Evolutionary conservation across 1,284 basidiomycete species (phyloP), one percentile per base, ranked within the genome.

Genomic region (Cryptococcus wingfieldii): DNA sequence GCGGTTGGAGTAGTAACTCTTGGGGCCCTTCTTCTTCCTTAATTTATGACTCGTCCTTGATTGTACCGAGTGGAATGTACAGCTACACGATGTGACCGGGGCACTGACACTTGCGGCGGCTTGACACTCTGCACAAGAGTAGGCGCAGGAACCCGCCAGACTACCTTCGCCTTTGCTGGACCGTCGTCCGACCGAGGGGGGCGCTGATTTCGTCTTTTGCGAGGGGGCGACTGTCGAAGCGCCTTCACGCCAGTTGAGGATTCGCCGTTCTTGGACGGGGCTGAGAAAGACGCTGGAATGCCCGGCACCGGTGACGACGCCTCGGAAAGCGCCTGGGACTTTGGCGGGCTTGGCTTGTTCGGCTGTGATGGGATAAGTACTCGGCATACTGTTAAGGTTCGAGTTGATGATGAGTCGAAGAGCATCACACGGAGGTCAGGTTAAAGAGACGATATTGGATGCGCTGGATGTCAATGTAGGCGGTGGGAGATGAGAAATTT

Each of bases 251-350:
- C 59, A 60, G 6, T 45, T 52, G 14, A 48, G 38, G 16, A 60
- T 60, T 1, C 59, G 38, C n/a, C 45, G 52, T 53, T 60, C 55
- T 38, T 57, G 59, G 28, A 57, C 38, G 10, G 59, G 59, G 4
- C 52, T 51, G 4, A 60, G 53, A 38, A 38, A 60, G 28, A 51
- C 37, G 38, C 53, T 54, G 14, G 56, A 58, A 23, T 58, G 56
- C 8, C 47, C 47, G 7, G 47, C 37, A 5, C 47, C 47, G 13
- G 47, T 49, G 4, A 49, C n/a, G n/a, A 49, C 34, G 18, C 47
- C 47, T n/a, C 31, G n/a, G 47, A 49, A 49, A 8, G 31, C 7
- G n/a, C 31, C 47, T 14, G 14, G 47, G 14, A 49, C 25, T 23
- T 49, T 49, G 34, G 47, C 34, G 16, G 47, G 47, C 6, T 49